These are phyloP conservation scores for Tolypocladium cylindrosporum DNA, from an alignment of 2,329 filamentous ascomycete genomes.

Conservation along the genomic window DNA sequence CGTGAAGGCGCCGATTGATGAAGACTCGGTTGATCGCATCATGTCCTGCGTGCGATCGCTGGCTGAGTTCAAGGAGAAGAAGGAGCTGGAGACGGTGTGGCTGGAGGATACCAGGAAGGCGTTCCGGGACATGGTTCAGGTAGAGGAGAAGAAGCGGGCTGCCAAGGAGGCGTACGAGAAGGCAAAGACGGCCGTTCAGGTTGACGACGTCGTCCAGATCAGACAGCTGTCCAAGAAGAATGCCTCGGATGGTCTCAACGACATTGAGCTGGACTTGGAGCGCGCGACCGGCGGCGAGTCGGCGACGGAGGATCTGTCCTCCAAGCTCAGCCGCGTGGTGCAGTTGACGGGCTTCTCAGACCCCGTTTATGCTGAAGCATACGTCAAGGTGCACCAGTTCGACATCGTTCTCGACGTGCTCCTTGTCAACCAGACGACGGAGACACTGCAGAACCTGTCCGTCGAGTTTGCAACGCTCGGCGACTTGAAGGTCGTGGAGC, in stretches of 20 bases:
- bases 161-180: slow-evolving; percentile 88
- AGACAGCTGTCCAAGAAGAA: slow-evolving; percentile 92
- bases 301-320: slow-evolving; percentile 73
- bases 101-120: slow-evolving; percentile 90
- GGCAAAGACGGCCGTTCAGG: slow-evolving; percentile 87
- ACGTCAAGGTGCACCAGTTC: slow-evolving; percentile 97
- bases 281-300: slow-evolving; percentile 88
- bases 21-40: slow-evolving; percentile 95
- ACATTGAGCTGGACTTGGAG: slow-evolving; percentile 83
- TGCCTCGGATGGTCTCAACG: slow-evolving; percentile 67
- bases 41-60: slow-evolving; percentile 95
- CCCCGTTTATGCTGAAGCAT: slow-evolving; percentile 96
- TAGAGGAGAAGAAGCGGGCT: slow-evolving; percentile 95
- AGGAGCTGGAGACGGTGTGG: slow-evolving; percentile 86
- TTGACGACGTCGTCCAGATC: slow-evolving; percentile 90
- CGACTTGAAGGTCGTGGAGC: slow-evolving; percentile 94
- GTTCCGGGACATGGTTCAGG: slow-evolving; percentile 93
- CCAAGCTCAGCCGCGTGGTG: slow-evolving; percentile 91
- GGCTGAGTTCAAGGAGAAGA: slow-evolving; percentile 80
- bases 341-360: slow-evolving; percentile 98
- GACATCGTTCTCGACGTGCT: slow-evolving; percentile 96
- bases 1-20: slow-evolving; percentile 92
- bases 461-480: slow-evolving; percentile 98
- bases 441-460: slow-evolving; percentile 92
- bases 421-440: slow-evolving; percentile 91